Percentiles rank a stretch among this genome's conserved stretches.
phyloP scores from a whole-genome alignment of 345 rosid genomes.

The Pistacia integerrima region DNA sequence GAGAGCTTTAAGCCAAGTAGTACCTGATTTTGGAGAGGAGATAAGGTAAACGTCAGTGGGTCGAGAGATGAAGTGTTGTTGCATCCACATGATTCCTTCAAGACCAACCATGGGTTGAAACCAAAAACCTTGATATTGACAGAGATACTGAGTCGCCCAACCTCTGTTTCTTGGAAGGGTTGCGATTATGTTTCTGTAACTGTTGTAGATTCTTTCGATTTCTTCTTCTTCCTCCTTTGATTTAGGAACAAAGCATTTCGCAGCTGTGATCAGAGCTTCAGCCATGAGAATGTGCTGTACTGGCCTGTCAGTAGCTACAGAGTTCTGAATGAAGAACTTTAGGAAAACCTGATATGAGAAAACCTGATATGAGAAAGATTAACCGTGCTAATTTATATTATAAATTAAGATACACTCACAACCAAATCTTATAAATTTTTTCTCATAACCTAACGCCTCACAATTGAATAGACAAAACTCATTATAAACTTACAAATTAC shows the following conservation, averaged over 20 bases:
- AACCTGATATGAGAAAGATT: no score
- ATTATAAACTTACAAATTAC: no score
- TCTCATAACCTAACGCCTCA: no score
- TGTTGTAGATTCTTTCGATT: neutral
- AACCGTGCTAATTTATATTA: no score
- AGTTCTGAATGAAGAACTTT: no score
- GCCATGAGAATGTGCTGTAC: neutral
- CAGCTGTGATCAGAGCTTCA: neutral
- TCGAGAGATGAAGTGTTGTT: neutral
- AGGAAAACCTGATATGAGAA: no score
- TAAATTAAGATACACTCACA: no score
- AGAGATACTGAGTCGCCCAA: neutral
- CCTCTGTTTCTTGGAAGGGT: neutral
- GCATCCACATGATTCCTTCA: conserved; percentile 2
- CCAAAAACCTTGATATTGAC: conserved; percentile 8
- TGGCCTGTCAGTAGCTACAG: no score
- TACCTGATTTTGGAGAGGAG: neutral
- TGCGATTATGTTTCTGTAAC: neutral
- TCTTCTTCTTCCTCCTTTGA: neutral
- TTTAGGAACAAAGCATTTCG: neutral
- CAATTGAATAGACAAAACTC: no score
- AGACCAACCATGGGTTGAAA: neutral
- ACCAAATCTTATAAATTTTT: no score
- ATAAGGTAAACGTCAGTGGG: neutral
- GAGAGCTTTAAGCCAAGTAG: conserved; percentile 10